Evolutionary conservation across 2,329 filamentous ascomycete genomes (phyloP).

Genomic region (Aureobasidium zeae): DNA sequence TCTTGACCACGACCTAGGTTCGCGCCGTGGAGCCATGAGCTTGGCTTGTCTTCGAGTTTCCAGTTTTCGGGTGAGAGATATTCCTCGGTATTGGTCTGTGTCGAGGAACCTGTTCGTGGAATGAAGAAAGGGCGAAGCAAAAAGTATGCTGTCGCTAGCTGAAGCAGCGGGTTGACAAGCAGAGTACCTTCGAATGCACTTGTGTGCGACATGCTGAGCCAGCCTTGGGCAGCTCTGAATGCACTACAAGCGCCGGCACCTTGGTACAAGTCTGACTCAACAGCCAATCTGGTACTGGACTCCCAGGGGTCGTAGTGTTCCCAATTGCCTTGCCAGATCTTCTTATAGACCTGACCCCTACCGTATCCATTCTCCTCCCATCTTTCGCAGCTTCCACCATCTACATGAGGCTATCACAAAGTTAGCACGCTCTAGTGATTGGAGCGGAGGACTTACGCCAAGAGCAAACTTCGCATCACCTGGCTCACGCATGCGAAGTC

Average conservation of each 20-base stretch:
- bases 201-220: conserved; percentile 69
- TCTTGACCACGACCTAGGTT: conserved; percentile 61
- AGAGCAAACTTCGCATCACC: conserved; percentile 44
- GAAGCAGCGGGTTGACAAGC: conserved; percentile 68
- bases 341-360: conserved; percentile 57
- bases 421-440: not conserved
- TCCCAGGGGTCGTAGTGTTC: conserved; percentile 74
- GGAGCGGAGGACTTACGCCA: conserved; percentile 27
- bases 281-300: conserved; percentile 56
- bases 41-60: conserved; percentile 45
- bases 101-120: conserved; percentile 34
- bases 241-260: conserved; percentile 74
- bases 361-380: conserved; percentile 54
- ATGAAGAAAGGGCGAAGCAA: conserved; percentile 78
- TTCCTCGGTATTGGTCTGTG: conserved; percentile 33
- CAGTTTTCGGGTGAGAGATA: conserved; percentile 51
- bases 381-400: conserved; percentile 43
- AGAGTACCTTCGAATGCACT: conserved; percentile 69
- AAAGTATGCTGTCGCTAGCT: conserved; percentile 67
- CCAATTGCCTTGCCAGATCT: conserved; percentile 66
- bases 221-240: conserved; percentile 85
- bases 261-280: conserved; percentile 66
- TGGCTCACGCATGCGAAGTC: conserved; percentile 46
- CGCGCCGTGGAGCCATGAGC: conserved; percentile 61
- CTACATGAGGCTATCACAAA: conserved; percentile 39